phyloP scores from a whole-genome alignment of 345 rosid species.

The Noccaea bulbosa region DNA sequence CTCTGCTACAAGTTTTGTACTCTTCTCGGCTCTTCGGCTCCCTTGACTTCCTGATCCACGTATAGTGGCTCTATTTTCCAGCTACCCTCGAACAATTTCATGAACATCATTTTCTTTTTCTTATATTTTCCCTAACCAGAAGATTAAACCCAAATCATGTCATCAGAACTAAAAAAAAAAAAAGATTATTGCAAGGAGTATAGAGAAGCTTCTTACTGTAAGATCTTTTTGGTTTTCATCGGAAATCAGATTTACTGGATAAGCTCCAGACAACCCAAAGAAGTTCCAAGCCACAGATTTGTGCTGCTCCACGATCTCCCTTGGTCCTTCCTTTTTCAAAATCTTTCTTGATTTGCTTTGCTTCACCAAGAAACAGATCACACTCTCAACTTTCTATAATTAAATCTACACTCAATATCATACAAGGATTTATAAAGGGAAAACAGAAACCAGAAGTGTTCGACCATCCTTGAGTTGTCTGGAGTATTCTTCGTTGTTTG shows the following conservation, averaged over 20 bases:
- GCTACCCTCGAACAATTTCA: slow-evolving; percentile 74
- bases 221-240: slow-evolving; percentile 1
- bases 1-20: no score
- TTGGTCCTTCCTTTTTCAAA: slow-evolving; percentile 27
- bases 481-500: background rate
- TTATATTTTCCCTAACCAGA: slow-evolving; percentile 60
- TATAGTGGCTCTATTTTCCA: no score
- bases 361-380: background rate
- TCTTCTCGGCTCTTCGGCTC: no score
- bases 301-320: background rate
- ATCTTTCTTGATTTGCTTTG: slow-evolving; percentile 15
- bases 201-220: background rate
- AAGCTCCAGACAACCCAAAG: background rate
- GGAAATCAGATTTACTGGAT: background rate
- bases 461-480: background rate
- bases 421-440: background rate
- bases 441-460: slow-evolving; percentile 15
- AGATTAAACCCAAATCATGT: background rate
- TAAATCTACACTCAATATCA: background rate
- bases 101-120: slow-evolving; percentile 67
- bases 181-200: background rate
- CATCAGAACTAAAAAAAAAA: background rate
- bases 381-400: background rate
- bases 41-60: no score
- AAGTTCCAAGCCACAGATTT: slow-evolving; percentile 4